A percentile compares a stretch with the other conserved stretches of the same genome.
These are phyloP conservation scores for Sporisorium reilianum DNA, from an alignment of 1,284 basidiomycete genomes.

Conservation along the genomic window DNA sequence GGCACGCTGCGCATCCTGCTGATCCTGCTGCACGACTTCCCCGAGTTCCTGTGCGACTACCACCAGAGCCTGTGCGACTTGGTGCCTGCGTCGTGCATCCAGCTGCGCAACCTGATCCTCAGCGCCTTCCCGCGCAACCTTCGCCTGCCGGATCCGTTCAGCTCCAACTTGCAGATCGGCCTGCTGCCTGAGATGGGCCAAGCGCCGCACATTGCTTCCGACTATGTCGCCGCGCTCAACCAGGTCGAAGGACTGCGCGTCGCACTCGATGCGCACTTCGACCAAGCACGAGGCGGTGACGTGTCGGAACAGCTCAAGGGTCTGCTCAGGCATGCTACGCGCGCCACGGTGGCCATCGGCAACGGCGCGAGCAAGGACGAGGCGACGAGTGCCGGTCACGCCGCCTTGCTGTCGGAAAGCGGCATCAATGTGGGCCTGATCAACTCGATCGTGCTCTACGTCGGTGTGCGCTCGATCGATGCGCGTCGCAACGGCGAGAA, in stretches of 20 bases:
- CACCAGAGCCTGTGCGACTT: slow-evolving; percentile 94
- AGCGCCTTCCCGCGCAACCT: slow-evolving; percentile 90
- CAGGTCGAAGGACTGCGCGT: slow-evolving; percentile 71
- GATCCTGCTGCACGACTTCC: slow-evolving; percentile 97
- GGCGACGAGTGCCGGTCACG: slow-evolving; percentile 10
- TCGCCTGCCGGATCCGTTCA: slow-evolving; percentile 84
- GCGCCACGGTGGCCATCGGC: neutral
- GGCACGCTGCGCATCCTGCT: slow-evolving; percentile 92
- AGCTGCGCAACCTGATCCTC: slow-evolving; percentile 95
- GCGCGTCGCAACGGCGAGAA: slow-evolving; percentile 71
- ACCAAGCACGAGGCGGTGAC: slow-evolving; percentile 21
- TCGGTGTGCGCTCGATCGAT: slow-evolving; percentile 84
- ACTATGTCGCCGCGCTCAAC: slow-evolving; percentile 85
- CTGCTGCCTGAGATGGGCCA: slow-evolving; percentile 88
- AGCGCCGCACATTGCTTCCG: slow-evolving; percentile 88
- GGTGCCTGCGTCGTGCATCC: slow-evolving; percentile 91
- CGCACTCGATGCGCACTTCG: slow-evolving; percentile 44
- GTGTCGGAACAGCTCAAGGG: slow-evolving; percentile 31
- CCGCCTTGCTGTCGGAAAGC: slow-evolving; percentile 71
- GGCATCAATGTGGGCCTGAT: slow-evolving; percentile 87
- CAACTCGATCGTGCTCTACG: slow-evolving; percentile 93
- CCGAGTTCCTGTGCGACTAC: slow-evolving; percentile 96
- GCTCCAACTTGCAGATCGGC: slow-evolving; percentile 71
- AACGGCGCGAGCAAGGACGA: slow-evolving; percentile 30
- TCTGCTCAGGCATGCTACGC: slow-evolving; percentile 24